Evolutionary conservation across 2,329 filamentous ascomycete genomes (phyloP).

Genomic region (Calonectria leucothoes): DNA sequence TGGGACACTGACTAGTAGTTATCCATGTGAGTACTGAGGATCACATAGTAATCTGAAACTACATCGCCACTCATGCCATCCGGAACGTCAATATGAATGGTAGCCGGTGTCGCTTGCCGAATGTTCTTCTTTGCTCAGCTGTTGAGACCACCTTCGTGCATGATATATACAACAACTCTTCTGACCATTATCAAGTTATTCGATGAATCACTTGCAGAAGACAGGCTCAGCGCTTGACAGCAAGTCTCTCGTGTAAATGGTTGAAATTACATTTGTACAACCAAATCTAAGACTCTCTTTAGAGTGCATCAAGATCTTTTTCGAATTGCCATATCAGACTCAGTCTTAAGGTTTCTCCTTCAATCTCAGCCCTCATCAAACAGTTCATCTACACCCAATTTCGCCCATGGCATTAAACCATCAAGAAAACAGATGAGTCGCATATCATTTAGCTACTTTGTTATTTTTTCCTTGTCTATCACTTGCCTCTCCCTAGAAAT

Average conservation of each 20-base stretch:
- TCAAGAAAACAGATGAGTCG: neutral
- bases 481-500: neutral
- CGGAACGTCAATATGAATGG: no score
- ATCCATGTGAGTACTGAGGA: no score
- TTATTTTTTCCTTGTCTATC: neutral
- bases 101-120: no score
- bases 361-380: neutral
- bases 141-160: no score
- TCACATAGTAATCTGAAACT: no score
- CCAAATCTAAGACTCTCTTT: neutral
- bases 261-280: neutral
- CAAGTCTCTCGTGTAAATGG: neutral
- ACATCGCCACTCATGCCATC: no score
- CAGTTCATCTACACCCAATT: neutral
- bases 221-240: neutral
- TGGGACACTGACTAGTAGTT: no score
- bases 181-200: no score
- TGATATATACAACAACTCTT: no score
- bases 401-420: neutral
- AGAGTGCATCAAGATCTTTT: neutral
- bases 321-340: neutral
- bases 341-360: neutral
- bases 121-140: no score
- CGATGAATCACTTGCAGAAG: no score
- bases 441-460: neutral